Evolutionary conservation across 1,284 basidiomycete species (phyloP), one percentile per base, ranked within the genome.

Genomic region (Pseudozyma sp.): DNA sequence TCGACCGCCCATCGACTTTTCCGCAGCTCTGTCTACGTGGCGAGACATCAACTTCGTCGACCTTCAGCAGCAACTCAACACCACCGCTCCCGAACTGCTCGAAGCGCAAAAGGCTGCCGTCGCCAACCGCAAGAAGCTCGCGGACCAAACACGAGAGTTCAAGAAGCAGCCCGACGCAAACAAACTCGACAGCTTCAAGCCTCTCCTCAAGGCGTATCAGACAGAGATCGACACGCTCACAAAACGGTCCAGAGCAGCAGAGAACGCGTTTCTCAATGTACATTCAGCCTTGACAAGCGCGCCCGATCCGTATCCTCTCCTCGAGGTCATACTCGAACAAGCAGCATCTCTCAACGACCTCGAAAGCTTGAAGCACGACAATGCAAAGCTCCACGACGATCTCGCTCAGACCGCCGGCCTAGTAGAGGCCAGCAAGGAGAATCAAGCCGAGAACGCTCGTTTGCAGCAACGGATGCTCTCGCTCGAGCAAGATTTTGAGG

Each of bases 211-310:
- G 52, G 59, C 60, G 7, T 98, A 99, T 86, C 96, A 99, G 86
- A 88, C 91, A 7, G 96, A 98, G 86, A 98, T 99, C 68, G 96
- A 99, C 86, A 91, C 87, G 77, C 89, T 99, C 65, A 98, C 94
- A 0, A 93, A 93, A 74, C 90, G 96, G 7, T 92, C 91, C 34
- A 97, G 97, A 83, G 86, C 89, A 16, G 92, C 94, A 1, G 96
- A 98, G 87, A 95, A 92, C 79, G 92, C 94, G 0, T 97, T 99
- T 85, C 87, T 97, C 34, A 92, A 91, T 77, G 90, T 95, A 13
- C 55, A 69, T 17, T 68, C 69, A 8, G 68, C 76, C 0, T 85
- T 99, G 4, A 92, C 93, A 0, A 94, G 96, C 81, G 94, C 93
- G 7, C 94, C 95, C 0, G 96, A 99, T 85, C 97, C 96, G 16